Percentiles rank a stretch among this genome's conserved stretches.
Evolutionary conservation across 768 basidiomycete species (phyloP).

Genomic region (Stropharia rugosoannulata): DNA sequence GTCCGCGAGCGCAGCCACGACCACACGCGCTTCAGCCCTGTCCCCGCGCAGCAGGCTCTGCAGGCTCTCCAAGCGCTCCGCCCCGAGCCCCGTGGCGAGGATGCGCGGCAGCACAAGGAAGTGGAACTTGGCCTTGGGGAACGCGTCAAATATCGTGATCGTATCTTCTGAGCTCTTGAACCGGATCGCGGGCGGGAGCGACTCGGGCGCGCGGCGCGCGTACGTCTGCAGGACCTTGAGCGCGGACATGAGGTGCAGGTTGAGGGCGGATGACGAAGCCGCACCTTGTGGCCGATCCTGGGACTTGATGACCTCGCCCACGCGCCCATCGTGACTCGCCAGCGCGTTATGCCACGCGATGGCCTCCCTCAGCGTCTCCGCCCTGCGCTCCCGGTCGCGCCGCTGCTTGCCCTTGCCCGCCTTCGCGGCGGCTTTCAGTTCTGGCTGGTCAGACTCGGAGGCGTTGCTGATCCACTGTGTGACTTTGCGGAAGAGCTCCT

Average conservation of each 20-base stretch:
- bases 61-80: conserved; percentile 49
- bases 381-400: no score
- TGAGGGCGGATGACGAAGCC: background rate
- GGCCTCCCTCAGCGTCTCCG: no score
- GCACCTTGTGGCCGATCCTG: no score
- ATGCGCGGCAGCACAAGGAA: conserved; percentile 79
- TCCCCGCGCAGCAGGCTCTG: conserved; percentile 53
- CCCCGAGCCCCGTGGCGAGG: conserved; percentile 24
- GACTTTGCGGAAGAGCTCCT: no score
- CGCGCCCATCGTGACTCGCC: no score
- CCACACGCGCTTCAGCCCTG: conserved; percentile 49
- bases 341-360: no score
- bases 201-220: conserved; percentile 49
- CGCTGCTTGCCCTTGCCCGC: no score
- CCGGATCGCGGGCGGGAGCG: conserved; percentile 58
- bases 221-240: conserved; percentile 63
- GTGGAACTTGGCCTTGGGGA: conserved; percentile 85
- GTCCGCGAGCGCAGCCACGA: conserved; percentile 51
- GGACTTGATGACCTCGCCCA: no score
- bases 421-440: no score
- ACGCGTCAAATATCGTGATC: conserved; percentile 72
- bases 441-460: no score
- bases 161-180: conserved; percentile 54
- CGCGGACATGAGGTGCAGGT: conserved; percentile 33
- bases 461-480: no score